Conservation (phyloP, 176 grass and related monocot genomes). For the Aegilops longissima region DNA sequence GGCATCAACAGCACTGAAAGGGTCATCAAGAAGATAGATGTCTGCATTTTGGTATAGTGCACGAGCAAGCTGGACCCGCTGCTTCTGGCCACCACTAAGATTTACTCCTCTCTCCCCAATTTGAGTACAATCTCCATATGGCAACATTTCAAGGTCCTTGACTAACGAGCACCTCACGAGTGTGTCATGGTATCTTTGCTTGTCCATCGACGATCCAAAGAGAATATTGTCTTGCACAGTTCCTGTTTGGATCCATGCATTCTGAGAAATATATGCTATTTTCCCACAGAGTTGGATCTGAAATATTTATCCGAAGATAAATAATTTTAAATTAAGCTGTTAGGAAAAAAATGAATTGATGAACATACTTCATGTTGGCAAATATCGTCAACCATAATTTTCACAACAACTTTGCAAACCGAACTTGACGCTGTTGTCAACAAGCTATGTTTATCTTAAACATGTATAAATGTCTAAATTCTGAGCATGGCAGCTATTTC, state of each 20-base stretch:
- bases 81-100: conserved; percentile 97
- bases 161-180: conserved; percentile 72
- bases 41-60: conserved; percentile 90
- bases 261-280: conserved; percentile 88
- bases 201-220: conserved; percentile 71
- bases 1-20: conserved; percentile 97
- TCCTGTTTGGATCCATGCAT: conserved; percentile 94
- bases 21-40: conserved; percentile 92
- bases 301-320: conserved; percentile 17
- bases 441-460: not conserved
- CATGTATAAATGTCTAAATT: not conserved
- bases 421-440: not conserved
- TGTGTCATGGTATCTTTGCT: conserved; percentile 67
- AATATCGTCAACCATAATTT: not conserved
- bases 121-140: conserved; percentile 72
- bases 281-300: conserved; percentile 81
- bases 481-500: not conserved
- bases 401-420: not conserved
- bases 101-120: conserved; percentile 95
- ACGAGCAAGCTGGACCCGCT: conserved; percentile 86
- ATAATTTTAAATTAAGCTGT: not conserved
- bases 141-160: conserved; percentile 80
- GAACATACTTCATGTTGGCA: not conserved
- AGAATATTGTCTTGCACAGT: conserved; percentile 89
- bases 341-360: not conserved